Evolutionary conservation across 2,329 filamentous ascomycete species (phyloP), one percentile per base, ranked within the genome.

Genomic region (Paraconiothyrium sp.): DNA sequence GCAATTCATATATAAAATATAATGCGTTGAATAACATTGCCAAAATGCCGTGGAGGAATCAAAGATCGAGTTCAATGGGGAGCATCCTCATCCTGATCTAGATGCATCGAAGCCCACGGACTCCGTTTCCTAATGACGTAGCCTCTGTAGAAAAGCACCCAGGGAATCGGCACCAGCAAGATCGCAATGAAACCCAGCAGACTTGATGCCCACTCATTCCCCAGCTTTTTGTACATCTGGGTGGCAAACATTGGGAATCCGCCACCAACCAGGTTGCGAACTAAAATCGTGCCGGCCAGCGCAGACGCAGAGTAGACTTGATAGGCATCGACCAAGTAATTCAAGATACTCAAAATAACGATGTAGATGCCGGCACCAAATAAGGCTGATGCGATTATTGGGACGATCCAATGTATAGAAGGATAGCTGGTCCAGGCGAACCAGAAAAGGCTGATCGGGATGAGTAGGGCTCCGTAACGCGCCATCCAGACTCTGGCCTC

Each of bases 211-310:
- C 41, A 50, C 24, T 50, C 47, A 32, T 35, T 50, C 22, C 24
- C 47, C 47, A 50, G 13, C 27, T 43, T 43, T 22, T 22, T 47
- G 11, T 44, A 44, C 41, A 44, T 22, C 16, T 44, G 41, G 2
- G 41, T 44, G n/a, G 68, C 72, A 32, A 77, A 74, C 11, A 78
- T 60, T 8, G 76, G 73, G 58, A 77, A 68, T 5, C 64, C 67
- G 7, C 68, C 67, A 8, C 67, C 70, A 35, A 71, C 64, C 24
- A 67, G 30, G 30, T 60, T 67, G n/a, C 70, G 41, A n/a, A 72
- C 58, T 20, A 65, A n/a, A 22, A 63, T 67, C 4, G 61, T 61
- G 27, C 60, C 63, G 1, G 65, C 65, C n/a, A 66, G 56, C 34
- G 63, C 48, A 14, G 58, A 62, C 39, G 63, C 63, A 13, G 58